These are phyloP conservation scores for Cyclostephanos invisitatus DNA, from an alignment of 108 stramenopile genomes.

Conservation along the genomic window DNA sequence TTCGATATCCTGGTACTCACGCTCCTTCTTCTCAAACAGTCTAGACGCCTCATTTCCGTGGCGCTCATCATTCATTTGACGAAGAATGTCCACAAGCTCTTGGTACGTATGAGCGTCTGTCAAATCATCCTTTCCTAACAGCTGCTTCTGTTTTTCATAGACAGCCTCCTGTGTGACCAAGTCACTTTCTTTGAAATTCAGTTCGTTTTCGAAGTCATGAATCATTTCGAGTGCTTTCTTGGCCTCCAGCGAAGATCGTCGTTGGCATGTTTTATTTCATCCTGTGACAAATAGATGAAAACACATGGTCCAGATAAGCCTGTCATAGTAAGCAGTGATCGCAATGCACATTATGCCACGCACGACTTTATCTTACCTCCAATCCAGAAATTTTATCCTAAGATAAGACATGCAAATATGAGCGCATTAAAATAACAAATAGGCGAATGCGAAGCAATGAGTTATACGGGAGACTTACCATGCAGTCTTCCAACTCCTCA, in stretches of 20 bases:
- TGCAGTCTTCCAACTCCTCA: slow-evolving; percentile 61
- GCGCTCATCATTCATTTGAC: slow-evolving; percentile 55
- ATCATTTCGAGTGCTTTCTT: slow-evolving; percentile 30
- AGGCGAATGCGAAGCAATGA: not conserved
- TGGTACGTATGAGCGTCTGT: slow-evolving; percentile 49
- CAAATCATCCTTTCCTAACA: slow-evolving; percentile 71
- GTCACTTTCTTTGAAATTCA: slow-evolving; percentile 38
- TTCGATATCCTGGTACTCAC: slow-evolving; percentile 41
- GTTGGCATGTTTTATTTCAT: slow-evolving; percentile 59
- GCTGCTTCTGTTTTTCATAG: slow-evolving; percentile 43
- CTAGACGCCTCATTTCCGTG: slow-evolving; percentile 42
- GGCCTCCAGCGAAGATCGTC: slow-evolving; percentile 49
- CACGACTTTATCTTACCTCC: slow-evolving; percentile 18
- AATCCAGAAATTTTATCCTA: slow-evolving; percentile 64
- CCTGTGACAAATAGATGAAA: not conserved
- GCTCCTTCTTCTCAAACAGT: slow-evolving; percentile 25
- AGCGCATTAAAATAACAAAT: not conserved
- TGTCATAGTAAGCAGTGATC: not conserved
- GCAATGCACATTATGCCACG: not conserved
- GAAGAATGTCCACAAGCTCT: slow-evolving; percentile 64
- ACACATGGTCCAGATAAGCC: not conserved
- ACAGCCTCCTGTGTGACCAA: slow-evolving; percentile 40
- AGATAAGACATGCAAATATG: not conserved
- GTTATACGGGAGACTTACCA: slow-evolving; percentile 1
- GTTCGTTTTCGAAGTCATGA: slow-evolving; percentile 40